Base-by-base conservation (phyloP, 345 rosid species). In the Aquilaria sinensis region DNA sequence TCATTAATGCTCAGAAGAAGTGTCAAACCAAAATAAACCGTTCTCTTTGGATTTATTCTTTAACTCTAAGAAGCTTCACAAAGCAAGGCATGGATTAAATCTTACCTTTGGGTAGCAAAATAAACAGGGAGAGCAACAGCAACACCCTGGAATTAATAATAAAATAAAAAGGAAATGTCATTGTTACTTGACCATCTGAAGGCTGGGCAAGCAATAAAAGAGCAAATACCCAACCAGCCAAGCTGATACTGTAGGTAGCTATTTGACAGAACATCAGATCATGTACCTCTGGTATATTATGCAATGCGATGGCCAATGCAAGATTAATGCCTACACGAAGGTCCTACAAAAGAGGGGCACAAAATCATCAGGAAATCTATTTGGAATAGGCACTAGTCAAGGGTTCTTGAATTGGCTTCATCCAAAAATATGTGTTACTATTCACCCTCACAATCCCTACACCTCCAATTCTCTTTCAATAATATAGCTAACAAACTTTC, bases 121-220 rank as follows among this genome's bases (percentile, higher is more conserved):
- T 94, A 94, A 57, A 90, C 74, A 30, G 99, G 99, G 70, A 94
- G 87, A 31, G 99, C 97, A 64, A 94, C 99, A 64, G 96, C 99
- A 58, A 94, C 96, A 69, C 99, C 99, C 99, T 94, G 81, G 15
- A 48, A 62, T 37, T 0, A 9, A 37, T 37, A 37, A 37, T 5
- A 5, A 5, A 3, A 37, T 5, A 37, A 37, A 37, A 23, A 23
- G 23, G 23, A 23, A 9, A 37, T 37, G 43, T 37, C 7, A 9
- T 37, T 37, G 8, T 37, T 37, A 1, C 8, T 5, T 37, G 43
- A 37, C 7, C 8, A 37, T 37, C 43, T 0, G 43, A 5, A 37
- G 43, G 43, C 43, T 37, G 8, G 43, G 0, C 8, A 37, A 2
- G 5, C 5, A 37, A 37, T 37, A 5, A 4, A 37, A 0, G 4